phyloP scores from a whole-genome alignment of 2,329 filamentous ascomycete species.

The Clarireedia hainanense region DNA sequence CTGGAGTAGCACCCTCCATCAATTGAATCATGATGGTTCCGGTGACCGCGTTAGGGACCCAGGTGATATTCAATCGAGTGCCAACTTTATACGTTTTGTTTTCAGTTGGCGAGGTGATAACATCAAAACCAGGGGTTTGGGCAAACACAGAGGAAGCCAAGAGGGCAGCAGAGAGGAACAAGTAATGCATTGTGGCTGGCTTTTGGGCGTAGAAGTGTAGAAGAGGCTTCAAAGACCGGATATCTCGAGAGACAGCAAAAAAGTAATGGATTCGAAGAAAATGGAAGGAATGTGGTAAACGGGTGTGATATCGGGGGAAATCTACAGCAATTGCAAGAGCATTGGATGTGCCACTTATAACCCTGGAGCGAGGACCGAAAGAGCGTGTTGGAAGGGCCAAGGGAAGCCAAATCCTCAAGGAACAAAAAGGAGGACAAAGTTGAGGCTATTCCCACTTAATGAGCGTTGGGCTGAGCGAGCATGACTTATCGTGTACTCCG shows the following conservation, averaged over 20 bases:
- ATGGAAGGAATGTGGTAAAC: background rate
- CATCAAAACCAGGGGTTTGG: slow-evolving; percentile 49
- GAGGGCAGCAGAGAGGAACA: slow-evolving; percentile 21
- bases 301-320: background rate
- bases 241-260: slow-evolving; percentile 17
- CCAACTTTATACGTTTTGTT: slow-evolving; percentile 41
- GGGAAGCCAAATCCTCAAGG: too few species aligned
- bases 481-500: too few species aligned
- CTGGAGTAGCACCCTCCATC: slow-evolving; percentile 42
- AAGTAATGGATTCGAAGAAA: too few species aligned
- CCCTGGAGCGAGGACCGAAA: too few species aligned
- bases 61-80: slow-evolving; percentile 41
- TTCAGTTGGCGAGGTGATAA: slow-evolving; percentile 40
- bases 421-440: too few species aligned
- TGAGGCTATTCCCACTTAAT: too few species aligned
- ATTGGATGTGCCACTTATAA: too few species aligned
- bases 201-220: background rate
- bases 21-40: slow-evolving; percentile 44
- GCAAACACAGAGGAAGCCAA: slow-evolving; percentile 34
- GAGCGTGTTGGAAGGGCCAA: too few species aligned
- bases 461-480: too few species aligned
- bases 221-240: slow-evolving; percentile 21
- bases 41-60: slow-evolving; percentile 37
- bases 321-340: too few species aligned
- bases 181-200: slow-evolving; percentile 24